A percentile compares a stretch with the other conserved stretches of the same genome.
phyloP scores from a whole-genome alignment of 306 rosid species.

The Senna siamea region DNA sequence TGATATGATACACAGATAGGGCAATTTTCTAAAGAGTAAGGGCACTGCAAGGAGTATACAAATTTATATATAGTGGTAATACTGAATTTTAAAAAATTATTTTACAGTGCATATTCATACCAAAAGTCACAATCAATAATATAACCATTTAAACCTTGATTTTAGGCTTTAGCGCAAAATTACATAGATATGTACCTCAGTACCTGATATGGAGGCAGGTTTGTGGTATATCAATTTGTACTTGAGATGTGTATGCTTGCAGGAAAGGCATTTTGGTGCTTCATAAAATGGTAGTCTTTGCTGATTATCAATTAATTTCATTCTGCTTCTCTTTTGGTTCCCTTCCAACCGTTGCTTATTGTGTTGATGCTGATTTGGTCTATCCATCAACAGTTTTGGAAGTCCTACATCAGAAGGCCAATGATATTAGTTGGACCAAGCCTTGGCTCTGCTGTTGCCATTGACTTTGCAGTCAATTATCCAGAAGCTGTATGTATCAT shows the following conservation, averaged over 20 bases:
- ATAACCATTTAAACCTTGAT: neutral
- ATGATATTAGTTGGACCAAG: slow-evolving; percentile 95
- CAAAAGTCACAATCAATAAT: neutral
- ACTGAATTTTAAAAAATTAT: neutral
- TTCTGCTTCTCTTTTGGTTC: slow-evolving; percentile 17
- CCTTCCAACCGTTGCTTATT: slow-evolving; percentile 27
- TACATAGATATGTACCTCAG: neutral
- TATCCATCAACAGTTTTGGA: slow-evolving; percentile 79
- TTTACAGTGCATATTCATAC: neutral
- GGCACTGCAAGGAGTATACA: neutral
- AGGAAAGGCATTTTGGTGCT: neutral
- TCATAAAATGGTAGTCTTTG: slow-evolving; percentile 3
- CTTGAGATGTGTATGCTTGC: neutral
- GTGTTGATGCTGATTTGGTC: slow-evolving; percentile 34
- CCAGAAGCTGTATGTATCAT: slow-evolving; percentile 84
- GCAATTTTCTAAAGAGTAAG: neutral
- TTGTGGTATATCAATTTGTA: neutral
- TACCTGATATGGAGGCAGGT: neutral
- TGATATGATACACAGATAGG: neutral
- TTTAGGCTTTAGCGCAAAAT: neutral
- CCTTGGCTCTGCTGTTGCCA: slow-evolving; percentile 97
- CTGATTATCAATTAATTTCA: slow-evolving; percentile 23
- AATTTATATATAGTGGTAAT: neutral
- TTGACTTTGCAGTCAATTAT: slow-evolving; percentile 82
- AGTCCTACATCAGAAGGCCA: slow-evolving; percentile 71